phyloP scores from a whole-genome alignment of 176 grass and related monocot genomes.

The Eragrostis nindensis region DNA sequence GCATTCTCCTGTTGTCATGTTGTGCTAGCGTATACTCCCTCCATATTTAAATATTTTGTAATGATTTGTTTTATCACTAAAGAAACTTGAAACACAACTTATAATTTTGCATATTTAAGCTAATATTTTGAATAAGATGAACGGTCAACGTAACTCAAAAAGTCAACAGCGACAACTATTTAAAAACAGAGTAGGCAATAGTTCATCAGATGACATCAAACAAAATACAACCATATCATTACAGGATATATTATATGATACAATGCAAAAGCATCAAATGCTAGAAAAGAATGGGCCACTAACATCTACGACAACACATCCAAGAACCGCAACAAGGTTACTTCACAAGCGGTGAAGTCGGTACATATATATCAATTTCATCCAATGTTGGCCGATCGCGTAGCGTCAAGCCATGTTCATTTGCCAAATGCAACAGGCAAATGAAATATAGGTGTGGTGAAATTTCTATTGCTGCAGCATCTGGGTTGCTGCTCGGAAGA shows the following conservation, averaged over 20 bases:
- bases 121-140: too few relatives aligned
- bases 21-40: too few relatives aligned
- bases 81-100: too few relatives aligned
- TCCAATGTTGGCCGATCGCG: constrained; percentile 65
- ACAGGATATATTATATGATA: neutral
- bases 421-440: constrained; percentile 91
- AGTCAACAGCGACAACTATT: too few relatives aligned
- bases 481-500: constrained; percentile 61
- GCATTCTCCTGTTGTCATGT: neutral
- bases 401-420: constrained; percentile 71
- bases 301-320: constrained; percentile 9
- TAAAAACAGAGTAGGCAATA: too few relatives aligned
- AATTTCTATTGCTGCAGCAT: constrained; percentile 60
- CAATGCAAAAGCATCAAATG: constrained; percentile 22
- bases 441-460: constrained; percentile 93
- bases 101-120: too few relatives aligned
- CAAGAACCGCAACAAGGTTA: constrained; percentile 11
- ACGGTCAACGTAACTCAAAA: too few relatives aligned
- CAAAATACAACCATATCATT: neutral
- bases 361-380: constrained; percentile 83
- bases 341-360: constrained; percentile 45
- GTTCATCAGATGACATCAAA: constrained; percentile 1
- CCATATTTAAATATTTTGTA: too few relatives aligned
- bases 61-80: too few relatives aligned
- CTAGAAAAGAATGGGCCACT: neutral